Evolutionary conservation across 148 eudicot genomes (phyloP), one percentile per base, ranked within the genome.

Genomic region (Vaccinium macrocarpon): DNA sequence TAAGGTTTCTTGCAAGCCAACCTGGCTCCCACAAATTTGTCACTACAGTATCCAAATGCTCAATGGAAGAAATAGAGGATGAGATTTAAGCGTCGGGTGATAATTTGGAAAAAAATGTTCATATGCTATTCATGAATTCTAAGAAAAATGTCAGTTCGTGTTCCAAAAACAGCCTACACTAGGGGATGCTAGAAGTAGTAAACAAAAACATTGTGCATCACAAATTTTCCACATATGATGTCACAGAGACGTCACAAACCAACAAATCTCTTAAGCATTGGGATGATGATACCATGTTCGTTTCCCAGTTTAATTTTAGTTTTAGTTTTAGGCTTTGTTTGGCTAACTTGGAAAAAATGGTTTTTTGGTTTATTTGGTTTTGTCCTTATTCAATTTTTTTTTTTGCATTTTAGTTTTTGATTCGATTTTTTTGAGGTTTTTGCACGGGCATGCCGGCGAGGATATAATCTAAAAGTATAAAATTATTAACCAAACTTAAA

Each of bases 1-100:
- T 68, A 81, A 68, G 83, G 25, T 68, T 50, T 49, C 76, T 25
- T 23, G 46, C 18, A 7, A 81, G 48, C 83, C 76, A 81, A 81
- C 32, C 48, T 48, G 76, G 74, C 62, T 66, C 52, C 76, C 83
- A 18, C 83, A 68, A n/a, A 81, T 25, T 25, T 1, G 48, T 50
- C 8, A 29, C 12, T 46, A 66, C 61, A 27, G 46, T 16, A 49
- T 61, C 71, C 51, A 81, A 46, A 7, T 18, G 71, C 56, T 23
- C 13, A 48, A 38, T 12, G 83, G 49, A 62, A n/a, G 21, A 13
- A 48, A 48, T 19, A 23, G 23, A 62, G 62, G 52, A 80, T 4
- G 32, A 42, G 7, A 66, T 50, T 49, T 50, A 29, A 68, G 59
- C 27, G 32, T 64, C 56, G 4, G 55, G 23, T 19, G 70, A 66